A percentile compares a stretch with the other conserved stretches of the same genome.
phyloP scores from a whole-genome alignment of 106 monocot species.

The Allium fistulosum region DNA sequence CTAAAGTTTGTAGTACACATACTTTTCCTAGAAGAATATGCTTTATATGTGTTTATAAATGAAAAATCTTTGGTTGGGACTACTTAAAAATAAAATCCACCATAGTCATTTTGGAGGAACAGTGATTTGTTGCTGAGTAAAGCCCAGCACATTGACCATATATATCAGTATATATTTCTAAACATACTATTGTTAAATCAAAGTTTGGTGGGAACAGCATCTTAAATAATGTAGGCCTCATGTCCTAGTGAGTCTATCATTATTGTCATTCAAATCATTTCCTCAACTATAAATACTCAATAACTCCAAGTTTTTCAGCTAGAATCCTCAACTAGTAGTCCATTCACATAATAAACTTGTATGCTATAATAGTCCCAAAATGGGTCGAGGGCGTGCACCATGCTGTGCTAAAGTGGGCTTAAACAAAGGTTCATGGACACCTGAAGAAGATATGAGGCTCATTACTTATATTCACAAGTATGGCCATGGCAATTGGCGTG shows the following conservation, averaged over 20 bases:
- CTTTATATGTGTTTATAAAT: too few species aligned
- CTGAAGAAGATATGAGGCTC: slow-evolving; percentile 70
- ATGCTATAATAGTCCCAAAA: background rate
- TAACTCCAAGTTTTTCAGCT: slow-evolving; percentile 1
- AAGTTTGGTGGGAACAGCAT: slow-evolving; percentile 27
- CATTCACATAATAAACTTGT: too few species aligned
- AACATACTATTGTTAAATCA: background rate
- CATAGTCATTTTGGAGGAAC: too few species aligned
- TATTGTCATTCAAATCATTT: slow-evolving; percentile 5
- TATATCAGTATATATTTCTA: too few species aligned
- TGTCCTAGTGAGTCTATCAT: background rate
- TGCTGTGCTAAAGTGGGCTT: slow-evolving; percentile 82
- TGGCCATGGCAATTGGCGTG: slow-evolving; percentile 75
- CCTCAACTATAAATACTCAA: slow-evolving; percentile 2
- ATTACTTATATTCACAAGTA: slow-evolving; percentile 50
- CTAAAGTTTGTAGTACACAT: too few species aligned
- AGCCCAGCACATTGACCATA: too few species aligned
- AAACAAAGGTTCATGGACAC: slow-evolving; percentile 82
- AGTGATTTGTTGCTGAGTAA: too few species aligned
- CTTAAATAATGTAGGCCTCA: background rate
- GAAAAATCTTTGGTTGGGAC: too few species aligned
- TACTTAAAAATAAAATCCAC: too few species aligned
- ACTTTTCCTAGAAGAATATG: too few species aligned
- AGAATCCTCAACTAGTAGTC: background rate
- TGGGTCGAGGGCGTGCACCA: slow-evolving; percentile 71